A percentile compares a stretch with the other conserved stretches of the same genome.
Conservation (phyloP, 495 filamentous ascomycete genomes). For the Xylaria venustula region DNA sequence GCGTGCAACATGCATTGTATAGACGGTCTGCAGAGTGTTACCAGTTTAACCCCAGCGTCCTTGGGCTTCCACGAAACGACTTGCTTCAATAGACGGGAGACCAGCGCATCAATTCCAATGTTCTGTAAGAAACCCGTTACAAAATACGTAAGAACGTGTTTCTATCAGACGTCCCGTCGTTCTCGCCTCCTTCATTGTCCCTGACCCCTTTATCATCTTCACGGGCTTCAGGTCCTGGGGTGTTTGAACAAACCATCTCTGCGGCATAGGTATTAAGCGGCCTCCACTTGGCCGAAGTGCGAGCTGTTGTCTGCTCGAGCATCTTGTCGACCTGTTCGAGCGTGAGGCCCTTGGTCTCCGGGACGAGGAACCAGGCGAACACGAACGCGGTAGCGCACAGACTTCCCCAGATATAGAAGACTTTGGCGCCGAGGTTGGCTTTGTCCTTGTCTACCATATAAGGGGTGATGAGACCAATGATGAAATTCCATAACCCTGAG, state of each 20-base stretch:
- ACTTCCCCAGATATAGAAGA: conserved; percentile 78
- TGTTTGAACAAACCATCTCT: conserved; percentile 45
- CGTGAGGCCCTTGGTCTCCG: conserved; percentile 83
- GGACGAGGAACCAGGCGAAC: conserved; percentile 77
- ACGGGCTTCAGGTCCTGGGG: not conserved
- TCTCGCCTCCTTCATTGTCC: not conserved
- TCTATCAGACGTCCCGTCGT: not conserved
- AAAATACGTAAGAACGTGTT: no score
- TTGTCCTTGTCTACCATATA: conserved; percentile 67
- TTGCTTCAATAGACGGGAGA: not conserved
- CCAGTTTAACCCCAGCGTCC: no score
- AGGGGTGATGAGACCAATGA: conserved; percentile 62
- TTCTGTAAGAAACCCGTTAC: no score
- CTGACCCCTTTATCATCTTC: no score
- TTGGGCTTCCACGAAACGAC: no score
- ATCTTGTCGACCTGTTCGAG: conserved; percentile 89
- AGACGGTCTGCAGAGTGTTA: no score
- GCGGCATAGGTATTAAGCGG: conserved; percentile 67
- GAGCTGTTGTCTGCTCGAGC: conserved; percentile 79
- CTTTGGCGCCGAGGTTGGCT: conserved; percentile 66
- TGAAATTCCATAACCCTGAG: conserved; percentile 32
- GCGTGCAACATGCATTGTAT: not conserved
- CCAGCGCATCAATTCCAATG: no score
- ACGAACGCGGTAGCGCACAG: conserved; percentile 65
- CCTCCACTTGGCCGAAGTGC: conserved; percentile 68